phyloP scores from a whole-genome alignment of 371 early-diverging fungal genomes.

The Lichtheimia hyalospora region DNA sequence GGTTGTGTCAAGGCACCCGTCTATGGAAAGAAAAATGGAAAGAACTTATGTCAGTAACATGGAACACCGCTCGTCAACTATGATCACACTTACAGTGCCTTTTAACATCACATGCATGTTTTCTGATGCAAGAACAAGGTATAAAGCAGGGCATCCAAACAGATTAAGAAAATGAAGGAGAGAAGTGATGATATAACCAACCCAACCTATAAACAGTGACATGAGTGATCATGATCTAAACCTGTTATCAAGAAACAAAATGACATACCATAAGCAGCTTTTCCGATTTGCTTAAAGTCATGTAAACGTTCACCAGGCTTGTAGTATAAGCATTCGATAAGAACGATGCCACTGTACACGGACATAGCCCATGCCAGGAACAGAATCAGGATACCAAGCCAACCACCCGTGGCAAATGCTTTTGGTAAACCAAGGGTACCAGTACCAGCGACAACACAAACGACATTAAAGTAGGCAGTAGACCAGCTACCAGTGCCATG shows the following conservation, averaged over 20 bases:
- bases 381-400: conserved; percentile 46
- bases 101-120: conserved; percentile 60
- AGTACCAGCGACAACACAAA: conserved; percentile 83
- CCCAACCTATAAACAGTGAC: conserved; percentile 29
- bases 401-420: conserved; percentile 40
- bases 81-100: conserved; percentile 22
- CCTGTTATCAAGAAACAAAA: too few relatives aligned
- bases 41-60: conserved; percentile 2
- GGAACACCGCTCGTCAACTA: not conserved
- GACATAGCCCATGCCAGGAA: conserved; percentile 38
- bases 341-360: conserved; percentile 37
- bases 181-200: conserved; percentile 63
- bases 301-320: conserved; percentile 53
- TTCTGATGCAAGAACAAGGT: conserved; percentile 73
- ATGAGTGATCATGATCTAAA: too few relatives aligned
- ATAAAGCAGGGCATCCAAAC: conserved; percentile 75
- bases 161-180: conserved; percentile 69
- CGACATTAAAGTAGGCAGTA: conserved; percentile 62
- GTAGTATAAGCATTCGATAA: conserved; percentile 41
- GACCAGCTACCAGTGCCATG: conserved; percentile 40
- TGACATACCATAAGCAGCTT: conserved; percentile 49
- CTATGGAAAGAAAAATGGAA: conserved; percentile 3
- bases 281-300: conserved; percentile 64
- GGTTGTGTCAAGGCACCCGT: conserved; percentile 19
- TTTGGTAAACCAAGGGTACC: conserved; percentile 78